phyloP scores from a whole-genome alignment of 768 basidiomycete genomes.

The Chiua virens region DNA sequence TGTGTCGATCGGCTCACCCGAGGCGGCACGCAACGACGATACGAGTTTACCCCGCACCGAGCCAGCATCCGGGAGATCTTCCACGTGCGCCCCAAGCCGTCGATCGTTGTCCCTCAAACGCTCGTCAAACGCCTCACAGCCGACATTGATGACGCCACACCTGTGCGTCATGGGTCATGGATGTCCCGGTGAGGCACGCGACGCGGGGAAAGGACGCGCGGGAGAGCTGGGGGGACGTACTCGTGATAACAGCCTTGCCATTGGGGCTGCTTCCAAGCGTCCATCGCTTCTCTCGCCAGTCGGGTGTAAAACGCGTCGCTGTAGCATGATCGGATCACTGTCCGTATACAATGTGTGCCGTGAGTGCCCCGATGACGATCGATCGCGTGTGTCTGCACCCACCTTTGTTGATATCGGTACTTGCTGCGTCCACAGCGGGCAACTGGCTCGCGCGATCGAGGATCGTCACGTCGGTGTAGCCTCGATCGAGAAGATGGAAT shows the following conservation, averaged over 20 bases:
- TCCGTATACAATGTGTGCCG: neutral
- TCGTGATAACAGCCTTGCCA: constrained; percentile 84
- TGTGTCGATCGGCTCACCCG: neutral
- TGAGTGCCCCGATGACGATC: neutral
- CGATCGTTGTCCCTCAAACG: constrained; percentile 64
- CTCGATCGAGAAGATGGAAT: constrained; percentile 67
- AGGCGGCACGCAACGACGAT: constrained; percentile 3
- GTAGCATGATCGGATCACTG: constrained; percentile 78
- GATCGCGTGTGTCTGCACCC: neutral
- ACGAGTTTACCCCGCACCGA: constrained; percentile 19
- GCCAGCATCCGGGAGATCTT: constrained; percentile 19
- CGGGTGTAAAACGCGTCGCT: constrained; percentile 64
- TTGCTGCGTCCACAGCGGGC: constrained; percentile 83
- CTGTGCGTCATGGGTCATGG: constrained; percentile 5
- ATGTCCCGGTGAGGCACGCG: neutral
- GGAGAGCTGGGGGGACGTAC: constrained; percentile 36
- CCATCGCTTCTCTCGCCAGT: constrained; percentile 76
- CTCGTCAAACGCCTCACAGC: constrained; percentile 43
- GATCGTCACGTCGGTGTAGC: constrained; percentile 69
- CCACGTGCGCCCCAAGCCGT: constrained; percentile 51
- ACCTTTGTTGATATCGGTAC: constrained; percentile 50
- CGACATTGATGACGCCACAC: constrained; percentile 28
- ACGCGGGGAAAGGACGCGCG: too few species aligned
- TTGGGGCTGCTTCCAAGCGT: constrained; percentile 65
- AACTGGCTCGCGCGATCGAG: constrained; percentile 68